Base-by-base conservation (phyloP, 2,329 filamentous ascomycete species). In the Chrysoporthe austroafricana region DNA sequence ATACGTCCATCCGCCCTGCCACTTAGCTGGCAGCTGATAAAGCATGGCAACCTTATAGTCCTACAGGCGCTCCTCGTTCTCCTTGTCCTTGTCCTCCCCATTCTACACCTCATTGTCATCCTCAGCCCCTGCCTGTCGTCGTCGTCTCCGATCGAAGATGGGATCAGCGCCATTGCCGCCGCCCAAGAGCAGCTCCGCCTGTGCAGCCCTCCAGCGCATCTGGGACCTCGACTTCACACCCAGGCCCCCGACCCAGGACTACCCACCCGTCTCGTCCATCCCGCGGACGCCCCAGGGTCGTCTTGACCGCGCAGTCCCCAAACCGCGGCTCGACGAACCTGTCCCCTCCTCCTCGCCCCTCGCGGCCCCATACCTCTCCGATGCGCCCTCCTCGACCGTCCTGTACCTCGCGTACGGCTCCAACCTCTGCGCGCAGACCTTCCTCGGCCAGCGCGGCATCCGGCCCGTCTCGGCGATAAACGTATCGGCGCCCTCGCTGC, bases 331-430 rank as follows among this genome's bases (percentile, higher is more conserved):
- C 2, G 68, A 63, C 59, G 69, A 71, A 26, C 71, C 71, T n/a
- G 65, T 76, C 59, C 71, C 66, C 34, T 65, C 74, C 62, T 74
- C 76, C 14, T 73, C 73, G 9, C 69, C 73, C 57, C 71, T 73
- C 44, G 72, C 72, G 9, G 66, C 74, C 44, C 69, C 72, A 13
- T 69, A 60, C n/a, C 65, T 69, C 44, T 62, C 57, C 59, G 67
- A 69, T 36, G 57, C 66, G 16, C 43, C 71, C 16, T 66, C 72
- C 57, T 62, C 73, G 16, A 91, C 91, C 1, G 84, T 94, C 36
- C 85, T 94, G 63, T 95, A 95, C 77, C 87, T 95, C 32, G 95
- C 94, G 13, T 98, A 97, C 77, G 96, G 95, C 72, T 97, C 94
- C 63, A 98, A 98, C 77, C 86, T 98, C 70, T 88, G 86, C 69